These are phyloP conservation scores for Zizania palustris DNA, from an alignment of 202 grass and related monocot genomes.

Conservation along the genomic window DNA sequence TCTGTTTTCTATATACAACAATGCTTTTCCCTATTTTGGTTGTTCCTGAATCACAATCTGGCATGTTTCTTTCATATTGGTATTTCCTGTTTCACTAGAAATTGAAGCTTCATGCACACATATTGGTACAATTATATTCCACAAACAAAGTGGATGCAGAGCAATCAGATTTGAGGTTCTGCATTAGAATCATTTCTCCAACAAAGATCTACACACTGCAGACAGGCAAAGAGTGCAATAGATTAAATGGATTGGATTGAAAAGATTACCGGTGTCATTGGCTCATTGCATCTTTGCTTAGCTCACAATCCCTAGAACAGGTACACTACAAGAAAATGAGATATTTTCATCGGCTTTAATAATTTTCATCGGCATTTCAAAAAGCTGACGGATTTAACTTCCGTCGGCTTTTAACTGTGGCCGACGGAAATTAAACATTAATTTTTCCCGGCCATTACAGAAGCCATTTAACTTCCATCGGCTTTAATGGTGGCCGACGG, in stretches of 20 bases:
- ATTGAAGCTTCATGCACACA: conserved; percentile 26
- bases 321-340: too few species aligned
- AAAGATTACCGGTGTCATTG: conserved; percentile 98
- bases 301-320: conserved; percentile 79
- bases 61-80: conserved; percentile 22
- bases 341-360: too few species aligned
- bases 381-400: too few species aligned
- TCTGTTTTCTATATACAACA: background rate
- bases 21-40: background rate
- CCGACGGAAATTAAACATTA: too few species aligned
- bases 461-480: too few species aligned
- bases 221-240: conserved; percentile 89
- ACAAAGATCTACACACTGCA: conserved; percentile 91
- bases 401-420: too few species aligned
- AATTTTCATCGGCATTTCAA: too few species aligned
- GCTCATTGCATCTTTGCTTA: conserved; percentile 92
- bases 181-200: conserved; percentile 97
- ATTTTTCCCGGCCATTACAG: too few species aligned
- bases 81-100: conserved; percentile 41
- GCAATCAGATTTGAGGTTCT: conserved; percentile 93
- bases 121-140: conserved; percentile 15
- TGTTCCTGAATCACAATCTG: too few species aligned
- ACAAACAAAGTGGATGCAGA: conserved; percentile 61
- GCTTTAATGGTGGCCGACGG: too few species aligned
- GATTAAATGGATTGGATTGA: conserved; percentile 99